These are phyloP conservation scores for Lupinus albus DNA, from an alignment of 306 rosid species.

Conservation along the genomic window DNA sequence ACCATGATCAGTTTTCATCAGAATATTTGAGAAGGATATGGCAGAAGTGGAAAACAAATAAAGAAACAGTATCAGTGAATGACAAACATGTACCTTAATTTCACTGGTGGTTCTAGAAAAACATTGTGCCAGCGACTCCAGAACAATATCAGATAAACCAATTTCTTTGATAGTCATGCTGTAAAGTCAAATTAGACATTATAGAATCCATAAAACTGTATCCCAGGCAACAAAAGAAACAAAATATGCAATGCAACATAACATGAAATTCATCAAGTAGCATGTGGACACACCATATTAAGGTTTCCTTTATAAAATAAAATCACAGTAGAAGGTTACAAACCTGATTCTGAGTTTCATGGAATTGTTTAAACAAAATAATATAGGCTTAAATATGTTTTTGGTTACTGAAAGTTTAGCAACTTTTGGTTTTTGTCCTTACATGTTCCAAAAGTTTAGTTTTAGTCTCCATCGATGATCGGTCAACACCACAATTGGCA, in stretches of 20 bases:
- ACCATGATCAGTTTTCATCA: slow-evolving; percentile 68
- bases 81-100: slow-evolving; percentile 64
- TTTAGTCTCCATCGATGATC: too few species aligned
- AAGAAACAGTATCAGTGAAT: not conserved
- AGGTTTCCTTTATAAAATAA: not conserved
- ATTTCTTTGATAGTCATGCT: slow-evolving; percentile 78
- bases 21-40: slow-evolving; percentile 43
- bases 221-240: slow-evolving; percentile 30
- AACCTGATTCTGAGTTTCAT: slow-evolving; percentile 1
- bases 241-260: slow-evolving; percentile 18
- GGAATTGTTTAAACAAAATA: not conserved
- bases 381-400: too few species aligned
- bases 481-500: too few species aligned
- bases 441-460: too few species aligned
- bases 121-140: slow-evolving; percentile 75
- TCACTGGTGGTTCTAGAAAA: slow-evolving; percentile 78
- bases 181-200: slow-evolving; percentile 46
- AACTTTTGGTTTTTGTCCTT: too few species aligned
- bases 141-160: slow-evolving; percentile 74
- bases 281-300: not conserved
- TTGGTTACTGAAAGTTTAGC: too few species aligned
- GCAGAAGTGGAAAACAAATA: slow-evolving; percentile 35
- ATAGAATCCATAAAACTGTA: slow-evolving; percentile 38
- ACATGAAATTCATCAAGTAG: slow-evolving; percentile 15
- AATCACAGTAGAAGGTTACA: slow-evolving; percentile 13